Conservation (phyloP, 305 asterid species). For the Fraxinus xanthoxyloides region DNA sequence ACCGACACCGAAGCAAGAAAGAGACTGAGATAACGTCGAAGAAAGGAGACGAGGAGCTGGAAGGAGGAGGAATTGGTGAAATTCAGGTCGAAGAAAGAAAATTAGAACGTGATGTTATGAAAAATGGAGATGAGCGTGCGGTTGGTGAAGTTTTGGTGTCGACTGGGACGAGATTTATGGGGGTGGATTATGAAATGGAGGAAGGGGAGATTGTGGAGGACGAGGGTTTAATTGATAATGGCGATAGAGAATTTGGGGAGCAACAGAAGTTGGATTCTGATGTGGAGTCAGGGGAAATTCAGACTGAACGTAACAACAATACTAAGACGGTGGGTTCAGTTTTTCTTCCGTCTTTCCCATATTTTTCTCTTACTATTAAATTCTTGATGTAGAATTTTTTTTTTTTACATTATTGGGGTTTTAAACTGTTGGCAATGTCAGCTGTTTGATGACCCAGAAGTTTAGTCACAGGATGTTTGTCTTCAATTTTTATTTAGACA, state of each 20-base stretch:
- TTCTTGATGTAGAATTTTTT: constrained; percentile 2
- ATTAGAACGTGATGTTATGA: constrained; percentile 23
- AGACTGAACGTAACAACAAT: constrained; percentile 27
- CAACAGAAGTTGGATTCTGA: constrained; percentile 39
- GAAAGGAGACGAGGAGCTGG: constrained; percentile 33
- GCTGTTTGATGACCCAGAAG: constrained; percentile 13
- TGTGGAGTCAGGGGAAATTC: constrained; percentile 46
- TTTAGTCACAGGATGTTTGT: not conserved
- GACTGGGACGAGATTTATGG: constrained; percentile 29
- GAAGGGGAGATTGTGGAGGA: constrained; percentile 69
- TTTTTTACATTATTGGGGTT: constrained; percentile 13
- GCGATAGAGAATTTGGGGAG: constrained; percentile 28
- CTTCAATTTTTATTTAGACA: not conserved
- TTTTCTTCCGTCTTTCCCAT: constrained; percentile 32
- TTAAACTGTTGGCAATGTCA: not conserved
- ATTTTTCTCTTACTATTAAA: not conserved
- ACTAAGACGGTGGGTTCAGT: constrained; percentile 66
- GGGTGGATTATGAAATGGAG: constrained; percentile 53
- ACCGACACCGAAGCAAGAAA: constrained; percentile 54
- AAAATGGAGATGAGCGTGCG: constrained; percentile 26
- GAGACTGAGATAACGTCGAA: constrained; percentile 35
- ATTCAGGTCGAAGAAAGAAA: constrained; percentile 28
- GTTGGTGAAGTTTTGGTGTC: constrained; percentile 30
- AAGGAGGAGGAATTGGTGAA: constrained; percentile 28
- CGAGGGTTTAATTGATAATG: constrained; percentile 34